Evolutionary conservation across 106 monocot species (phyloP).

Genomic region (Iris macrosiphon): DNA sequence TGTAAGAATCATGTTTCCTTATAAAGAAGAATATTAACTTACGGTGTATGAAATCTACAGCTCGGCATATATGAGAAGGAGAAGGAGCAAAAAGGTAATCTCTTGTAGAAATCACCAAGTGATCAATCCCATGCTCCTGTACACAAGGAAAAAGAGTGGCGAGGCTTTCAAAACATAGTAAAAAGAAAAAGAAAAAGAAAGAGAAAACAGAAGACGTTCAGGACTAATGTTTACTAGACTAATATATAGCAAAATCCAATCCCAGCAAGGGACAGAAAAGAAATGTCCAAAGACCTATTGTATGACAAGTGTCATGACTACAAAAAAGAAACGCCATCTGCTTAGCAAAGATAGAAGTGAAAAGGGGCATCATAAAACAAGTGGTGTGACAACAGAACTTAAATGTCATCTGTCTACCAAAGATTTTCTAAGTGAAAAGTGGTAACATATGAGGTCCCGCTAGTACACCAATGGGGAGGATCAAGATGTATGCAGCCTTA

Average conservation of each 20-base stretch:
- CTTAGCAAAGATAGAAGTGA: no score
- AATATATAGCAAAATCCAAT: not conserved
- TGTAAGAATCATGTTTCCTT: no score
- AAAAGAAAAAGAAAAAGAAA: not conserved
- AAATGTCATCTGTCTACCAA: no score
- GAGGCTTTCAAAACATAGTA: not conserved
- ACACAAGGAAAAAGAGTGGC: not conserved
- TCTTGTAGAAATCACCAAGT: conserved; percentile 64
- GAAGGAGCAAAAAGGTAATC: conserved; percentile 75
- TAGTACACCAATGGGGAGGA: no score
- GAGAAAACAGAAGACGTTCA: no score
- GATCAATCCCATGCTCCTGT: conserved; percentile 64
- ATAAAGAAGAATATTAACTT: conserved; percentile 9
- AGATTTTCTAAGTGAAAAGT: no score
- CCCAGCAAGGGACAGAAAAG: not conserved
- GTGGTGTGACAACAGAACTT: no score
- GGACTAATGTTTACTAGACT: not conserved
- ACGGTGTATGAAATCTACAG: conserved; percentile 54
- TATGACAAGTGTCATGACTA: no score
- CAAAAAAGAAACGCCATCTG: no score
- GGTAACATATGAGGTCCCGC: no score
- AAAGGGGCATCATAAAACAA: no score
- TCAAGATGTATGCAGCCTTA: no score
- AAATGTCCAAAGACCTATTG: not conserved
- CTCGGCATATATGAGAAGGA: conserved; percentile 30